Base-by-base conservation (phyloP, 805 yeast genomes). In the Barnettozyma populi region DNA sequence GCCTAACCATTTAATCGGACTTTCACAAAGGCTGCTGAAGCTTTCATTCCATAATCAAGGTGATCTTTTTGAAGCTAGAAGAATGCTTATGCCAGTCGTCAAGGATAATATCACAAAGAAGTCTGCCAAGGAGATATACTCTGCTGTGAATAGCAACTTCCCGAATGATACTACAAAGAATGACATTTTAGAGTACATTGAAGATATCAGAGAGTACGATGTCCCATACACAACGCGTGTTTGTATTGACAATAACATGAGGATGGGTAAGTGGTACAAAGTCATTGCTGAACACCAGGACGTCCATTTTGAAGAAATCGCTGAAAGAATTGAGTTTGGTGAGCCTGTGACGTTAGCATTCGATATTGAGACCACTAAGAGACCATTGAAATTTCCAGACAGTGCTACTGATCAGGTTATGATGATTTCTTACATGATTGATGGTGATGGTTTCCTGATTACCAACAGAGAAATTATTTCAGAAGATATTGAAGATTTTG, bases 341-440 rank as follows among this genome's bases (percentile, higher is more conserved):
- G 99, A 94, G 64, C 98, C 98, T 0, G 97, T 94, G 7, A 92
- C 95, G 1, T 65, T 94, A 60, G 99, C 99, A 0, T 94, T 88
- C 63, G 99, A 94, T 75, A 94, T 94, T 47, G 99, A 94, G 72
- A 94, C 99, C 1, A 89, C 97, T 13, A 94, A 94, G 63, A 89
- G 95, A 11, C 98, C 98, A 2, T 74, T 94, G 51, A 95, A 94
- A 63, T 94, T 94, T 56, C 99, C 99, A 0, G 99, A 89, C 59
- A 78, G 97, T 6, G 73, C 84, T 10, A 75, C 86, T 6, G 99
- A 94, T 68, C 95, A 88, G 65, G 78, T 94, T 36, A 94, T 94
- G 97, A 95, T 95, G 99, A 94, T 94, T 44, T 95, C 99, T 2
- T 94, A 94, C 64, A 95, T 95, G 99, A 90, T 94, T 52, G 99